Evolutionary conservation across 768 basidiomycete species (phyloP).

Genomic region (Cystofilobasidium ferigula): DNA sequence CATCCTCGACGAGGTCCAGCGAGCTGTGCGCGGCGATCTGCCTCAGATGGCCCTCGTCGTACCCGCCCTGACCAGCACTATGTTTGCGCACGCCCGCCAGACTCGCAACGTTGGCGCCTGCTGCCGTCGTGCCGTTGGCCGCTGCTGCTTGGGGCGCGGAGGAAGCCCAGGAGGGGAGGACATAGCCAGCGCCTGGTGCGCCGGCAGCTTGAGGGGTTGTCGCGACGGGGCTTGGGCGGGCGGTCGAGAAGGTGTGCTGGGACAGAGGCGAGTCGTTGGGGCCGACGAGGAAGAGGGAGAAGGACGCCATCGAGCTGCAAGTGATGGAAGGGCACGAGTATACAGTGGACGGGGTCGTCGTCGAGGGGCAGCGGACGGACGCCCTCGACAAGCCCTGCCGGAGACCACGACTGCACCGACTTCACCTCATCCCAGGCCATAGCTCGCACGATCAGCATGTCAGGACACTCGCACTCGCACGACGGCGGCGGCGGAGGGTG

Average conservation of each 20-base stretch:
- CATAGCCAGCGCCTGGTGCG: conserved; percentile 26
- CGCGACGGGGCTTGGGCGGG: conserved; percentile 29
- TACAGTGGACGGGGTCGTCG: too few relatives aligned
- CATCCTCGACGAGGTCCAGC: conserved; percentile 87
- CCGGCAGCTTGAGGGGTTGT: conserved; percentile 25
- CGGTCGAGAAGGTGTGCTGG: conserved; percentile 38
- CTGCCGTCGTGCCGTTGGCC: conserved; percentile 10
- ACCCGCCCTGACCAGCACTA: conserved; percentile 67
- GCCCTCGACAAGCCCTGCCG: too few relatives aligned
- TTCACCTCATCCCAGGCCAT: neutral
- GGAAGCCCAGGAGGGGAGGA: conserved; percentile 36
- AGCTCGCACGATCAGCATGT: neutral
- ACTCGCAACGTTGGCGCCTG: conserved; percentile 28
- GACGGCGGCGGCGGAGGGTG: conserved; percentile 12
- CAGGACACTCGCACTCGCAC: conserved; percentile 11
- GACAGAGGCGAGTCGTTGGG: conserved; percentile 42
- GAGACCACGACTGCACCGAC: too few relatives aligned
- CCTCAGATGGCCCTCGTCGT: conserved; percentile 70
- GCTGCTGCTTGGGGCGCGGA: conserved; percentile 11
- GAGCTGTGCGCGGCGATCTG: conserved; percentile 99
- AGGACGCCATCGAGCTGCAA: conserved; percentile 34
- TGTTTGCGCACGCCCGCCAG: conserved; percentile 38
- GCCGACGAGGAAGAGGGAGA: conserved; percentile 42
- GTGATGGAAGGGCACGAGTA: neutral
- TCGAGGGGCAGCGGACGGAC: too few relatives aligned